Conservation (phyloP, 805 yeast genomes). For the Wickerhamomyces rabaulensis region DNA sequence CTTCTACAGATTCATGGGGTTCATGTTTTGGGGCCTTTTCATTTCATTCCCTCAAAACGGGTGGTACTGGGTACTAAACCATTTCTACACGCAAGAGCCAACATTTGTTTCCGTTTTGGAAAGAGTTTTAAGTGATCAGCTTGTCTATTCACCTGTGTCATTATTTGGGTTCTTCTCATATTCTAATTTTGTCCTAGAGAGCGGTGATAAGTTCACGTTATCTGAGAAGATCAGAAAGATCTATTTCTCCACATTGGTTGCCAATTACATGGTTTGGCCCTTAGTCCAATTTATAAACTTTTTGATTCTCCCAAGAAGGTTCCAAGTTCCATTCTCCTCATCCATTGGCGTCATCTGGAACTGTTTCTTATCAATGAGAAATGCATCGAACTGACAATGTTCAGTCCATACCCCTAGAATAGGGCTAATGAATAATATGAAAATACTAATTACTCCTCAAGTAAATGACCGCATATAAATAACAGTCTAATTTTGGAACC, state of each 20-base stretch:
- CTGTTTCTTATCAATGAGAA: conserved; percentile 80
- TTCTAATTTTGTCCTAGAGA: conserved; percentile 76
- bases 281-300: conserved; percentile 76
- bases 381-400: conserved; percentile 36
- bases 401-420: neutral
- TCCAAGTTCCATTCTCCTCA: conserved; percentile 90
- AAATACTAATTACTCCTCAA: too few relatives aligned
- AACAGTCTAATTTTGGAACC: too few relatives aligned
- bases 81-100: conserved; percentile 73
- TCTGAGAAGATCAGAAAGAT: conserved; percentile 56
- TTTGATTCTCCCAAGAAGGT: conserved; percentile 57
- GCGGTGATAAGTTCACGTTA: conserved; percentile 61
- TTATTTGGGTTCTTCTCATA: conserved; percentile 76
- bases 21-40: conserved; percentile 81
- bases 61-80: conserved; percentile 83
- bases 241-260: conserved; percentile 62
- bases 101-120: conserved; percentile 80
- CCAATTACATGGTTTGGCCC: conserved; percentile 76
- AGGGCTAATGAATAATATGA: neutral
- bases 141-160: conserved; percentile 84
- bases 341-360: conserved; percentile 92
- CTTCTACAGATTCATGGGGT: conserved; percentile 68
- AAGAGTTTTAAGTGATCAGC: conserved; percentile 85
- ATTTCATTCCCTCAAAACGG: conserved; percentile 80
- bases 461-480: too few relatives aligned